A percentile compares a stretch with the other conserved stretches of the same genome.
These are phyloP conservation scores for Lindgomyces ingoldianus DNA, from an alignment of 495 filamentous ascomycete species.

Conservation along the genomic window DNA sequence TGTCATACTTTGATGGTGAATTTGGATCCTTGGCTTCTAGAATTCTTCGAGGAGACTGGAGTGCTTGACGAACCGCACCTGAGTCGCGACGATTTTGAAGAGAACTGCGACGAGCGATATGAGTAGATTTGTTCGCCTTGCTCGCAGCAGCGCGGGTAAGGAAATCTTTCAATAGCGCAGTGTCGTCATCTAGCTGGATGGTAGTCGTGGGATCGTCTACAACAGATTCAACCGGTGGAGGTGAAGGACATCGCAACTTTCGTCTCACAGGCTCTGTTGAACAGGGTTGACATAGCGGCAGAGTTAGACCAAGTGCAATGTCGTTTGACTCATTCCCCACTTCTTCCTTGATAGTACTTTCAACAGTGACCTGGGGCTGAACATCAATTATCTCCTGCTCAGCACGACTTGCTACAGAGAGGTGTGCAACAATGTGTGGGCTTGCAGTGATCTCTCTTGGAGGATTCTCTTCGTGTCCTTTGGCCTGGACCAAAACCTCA, in stretches of 20 bases:
- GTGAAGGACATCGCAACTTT: conserved; percentile 18
- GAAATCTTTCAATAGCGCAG: conserved; percentile 62
- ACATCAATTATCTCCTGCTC: too few relatives aligned
- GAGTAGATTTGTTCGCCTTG: conserved; percentile 55
- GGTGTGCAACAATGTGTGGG: too few relatives aligned
- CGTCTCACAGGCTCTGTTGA: background rate
- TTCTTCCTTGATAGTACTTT: background rate
- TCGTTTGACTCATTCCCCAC: background rate
- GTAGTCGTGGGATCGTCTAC: conserved; percentile 26
- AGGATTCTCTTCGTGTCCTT: background rate
- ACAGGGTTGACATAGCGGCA: background rate
- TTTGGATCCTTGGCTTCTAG: conserved; percentile 58
- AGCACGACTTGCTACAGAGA: too few relatives aligned
- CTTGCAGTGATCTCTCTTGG: too few relatives aligned
- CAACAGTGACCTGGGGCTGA: too few relatives aligned
- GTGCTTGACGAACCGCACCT: conserved; percentile 43
- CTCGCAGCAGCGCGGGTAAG: conserved; percentile 61
- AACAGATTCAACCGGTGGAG: conserved; percentile 3
- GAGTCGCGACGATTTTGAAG: conserved; percentile 46
- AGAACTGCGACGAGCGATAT: conserved; percentile 40
- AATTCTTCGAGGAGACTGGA: conserved; percentile 51
- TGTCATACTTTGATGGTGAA: conserved; percentile 50
- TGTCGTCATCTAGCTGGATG: conserved; percentile 53
- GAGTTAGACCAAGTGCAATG: conserved; percentile 33
- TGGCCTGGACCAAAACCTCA: background rate